phyloP scores from a whole-genome alignment of 2,329 filamentous ascomycete genomes.

The Septoria linicola region DNA sequence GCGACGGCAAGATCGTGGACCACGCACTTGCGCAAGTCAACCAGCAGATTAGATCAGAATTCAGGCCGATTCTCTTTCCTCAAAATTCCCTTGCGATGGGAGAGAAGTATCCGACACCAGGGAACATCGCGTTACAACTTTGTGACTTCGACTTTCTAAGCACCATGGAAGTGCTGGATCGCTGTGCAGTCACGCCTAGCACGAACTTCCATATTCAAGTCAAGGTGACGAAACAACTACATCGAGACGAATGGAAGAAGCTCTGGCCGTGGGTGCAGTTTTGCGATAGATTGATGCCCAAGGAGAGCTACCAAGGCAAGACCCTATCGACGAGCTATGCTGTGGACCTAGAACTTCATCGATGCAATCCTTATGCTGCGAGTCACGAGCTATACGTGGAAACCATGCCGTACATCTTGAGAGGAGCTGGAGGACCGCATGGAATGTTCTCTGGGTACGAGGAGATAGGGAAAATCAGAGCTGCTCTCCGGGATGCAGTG shows the following conservation, averaged over 20 bases:
- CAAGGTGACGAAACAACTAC: constrained; percentile 18
- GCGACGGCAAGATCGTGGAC: constrained; percentile 12
- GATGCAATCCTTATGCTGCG: constrained; percentile 17
- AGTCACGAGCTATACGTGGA: constrained; percentile 22
- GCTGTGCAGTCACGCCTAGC: not conserved
- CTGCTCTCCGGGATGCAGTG: too few species aligned
- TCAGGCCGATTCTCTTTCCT: constrained; percentile 11
- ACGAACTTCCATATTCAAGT: constrained; percentile 15
- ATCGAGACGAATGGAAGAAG: constrained; percentile 17
- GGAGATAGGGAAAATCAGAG: constrained; percentile 15
- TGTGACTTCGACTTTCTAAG: constrained; percentile 16
- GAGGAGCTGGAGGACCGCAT: constrained; percentile 15
- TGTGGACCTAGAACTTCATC: constrained; percentile 1
- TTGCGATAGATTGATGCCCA: constrained; percentile 15
- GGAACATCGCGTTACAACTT: constrained; percentile 11
- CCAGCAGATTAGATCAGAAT: constrained; percentile 17
- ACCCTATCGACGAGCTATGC: constrained; percentile 9
- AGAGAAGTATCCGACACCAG: constrained; percentile 3
- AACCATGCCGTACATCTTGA: constrained; percentile 19
- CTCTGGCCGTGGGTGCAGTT: constrained; percentile 23
- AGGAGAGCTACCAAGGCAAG: constrained; percentile 4
- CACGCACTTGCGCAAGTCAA: constrained; percentile 18
- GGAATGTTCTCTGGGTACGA: constrained; percentile 16
- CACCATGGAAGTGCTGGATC: constrained; percentile 12
- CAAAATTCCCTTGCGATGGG: not conserved